These are phyloP conservation scores for Macrocystidia cucumis DNA, from an alignment of 1,284 basidiomycete genomes.

Conservation along the genomic window DNA sequence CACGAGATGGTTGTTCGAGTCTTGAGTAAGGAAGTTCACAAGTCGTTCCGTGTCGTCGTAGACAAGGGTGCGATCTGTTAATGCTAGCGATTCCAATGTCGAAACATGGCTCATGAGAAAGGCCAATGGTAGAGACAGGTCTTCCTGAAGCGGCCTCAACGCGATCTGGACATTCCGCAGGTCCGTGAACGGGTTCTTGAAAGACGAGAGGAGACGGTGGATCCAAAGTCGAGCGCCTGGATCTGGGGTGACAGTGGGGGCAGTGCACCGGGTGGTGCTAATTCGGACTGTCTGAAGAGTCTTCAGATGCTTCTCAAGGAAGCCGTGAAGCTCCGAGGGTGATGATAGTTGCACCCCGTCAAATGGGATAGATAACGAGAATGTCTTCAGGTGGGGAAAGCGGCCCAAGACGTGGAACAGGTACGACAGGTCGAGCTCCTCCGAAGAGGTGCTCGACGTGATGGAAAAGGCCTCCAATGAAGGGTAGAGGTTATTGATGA, in stretches of 20 bases:
- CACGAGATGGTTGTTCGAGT: constrained; percentile 7
- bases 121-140: constrained; percentile 16
- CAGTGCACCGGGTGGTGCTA: constrained; percentile 20
- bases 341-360: constrained; percentile 30
- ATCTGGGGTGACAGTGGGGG: constrained; percentile 12
- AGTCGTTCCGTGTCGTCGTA: constrained; percentile 20
- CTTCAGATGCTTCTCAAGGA: constrained; percentile 23
- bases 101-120: constrained; percentile 22
- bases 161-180: constrained; percentile 25
- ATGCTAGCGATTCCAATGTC: constrained; percentile 21
- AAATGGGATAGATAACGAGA: constrained; percentile 31
- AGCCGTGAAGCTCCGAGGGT: constrained; percentile 18
- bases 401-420: constrained; percentile 26
- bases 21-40: constrained; percentile 13
- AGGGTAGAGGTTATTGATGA: constrained; percentile 24
- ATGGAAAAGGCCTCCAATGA: constrained; percentile 26
- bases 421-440: constrained; percentile 27
- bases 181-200: constrained; percentile 17
- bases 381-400: constrained; percentile 26
- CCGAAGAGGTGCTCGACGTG: constrained; percentile 24
- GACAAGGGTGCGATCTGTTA: constrained; percentile 24
- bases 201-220: constrained; percentile 22
- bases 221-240: constrained; percentile 27
- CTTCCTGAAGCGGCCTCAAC: constrained; percentile 25
- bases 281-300: constrained; percentile 26